phyloP scores from a whole-genome alignment of 73 alveolate genomes.

The Paramecium bursaria region DNA sequence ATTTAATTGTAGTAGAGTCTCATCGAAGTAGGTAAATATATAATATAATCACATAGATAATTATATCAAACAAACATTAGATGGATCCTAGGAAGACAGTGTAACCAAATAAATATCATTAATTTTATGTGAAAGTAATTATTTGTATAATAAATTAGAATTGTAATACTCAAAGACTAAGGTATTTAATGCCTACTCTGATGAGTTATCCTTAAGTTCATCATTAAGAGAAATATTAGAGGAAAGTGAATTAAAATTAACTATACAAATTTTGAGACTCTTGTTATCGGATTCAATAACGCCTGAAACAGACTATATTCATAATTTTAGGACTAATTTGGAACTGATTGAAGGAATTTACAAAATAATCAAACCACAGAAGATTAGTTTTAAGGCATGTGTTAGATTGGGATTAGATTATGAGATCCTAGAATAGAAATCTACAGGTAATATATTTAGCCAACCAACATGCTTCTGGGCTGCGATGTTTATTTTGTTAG shows the following conservation, averaged over 20 bases:
- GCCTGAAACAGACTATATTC: conserved; percentile 28
- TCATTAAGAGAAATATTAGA: conserved; percentile 16
- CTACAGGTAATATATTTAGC: conserved; percentile 20
- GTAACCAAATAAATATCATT: not conserved
- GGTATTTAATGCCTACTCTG: not conserved
- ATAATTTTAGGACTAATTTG: conserved; percentile 19
- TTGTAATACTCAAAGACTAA: conserved; percentile 9
- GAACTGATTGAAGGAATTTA: conserved; percentile 35
- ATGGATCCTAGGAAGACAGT: no score
- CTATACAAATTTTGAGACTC: conserved; percentile 22
- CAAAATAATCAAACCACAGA: not conserved
- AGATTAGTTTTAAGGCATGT: conserved; percentile 23
- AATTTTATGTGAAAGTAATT: conserved; percentile 16
- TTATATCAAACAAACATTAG: no score
- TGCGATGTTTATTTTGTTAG: conserved; percentile 30
- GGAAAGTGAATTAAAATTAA: conserved; percentile 33
- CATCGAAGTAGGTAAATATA: no score
- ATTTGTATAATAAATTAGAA: not conserved
- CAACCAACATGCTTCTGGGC: conserved; percentile 57
- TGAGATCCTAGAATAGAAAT: conserved; percentile 26
- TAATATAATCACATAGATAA: no score
- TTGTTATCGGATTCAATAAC: not conserved
- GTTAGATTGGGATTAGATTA: not conserved
- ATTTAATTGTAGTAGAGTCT: no score
- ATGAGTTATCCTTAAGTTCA: conserved; percentile 12